phyloP scores from a whole-genome alignment of 305 asterid species.

The Striga hermonthica region DNA sequence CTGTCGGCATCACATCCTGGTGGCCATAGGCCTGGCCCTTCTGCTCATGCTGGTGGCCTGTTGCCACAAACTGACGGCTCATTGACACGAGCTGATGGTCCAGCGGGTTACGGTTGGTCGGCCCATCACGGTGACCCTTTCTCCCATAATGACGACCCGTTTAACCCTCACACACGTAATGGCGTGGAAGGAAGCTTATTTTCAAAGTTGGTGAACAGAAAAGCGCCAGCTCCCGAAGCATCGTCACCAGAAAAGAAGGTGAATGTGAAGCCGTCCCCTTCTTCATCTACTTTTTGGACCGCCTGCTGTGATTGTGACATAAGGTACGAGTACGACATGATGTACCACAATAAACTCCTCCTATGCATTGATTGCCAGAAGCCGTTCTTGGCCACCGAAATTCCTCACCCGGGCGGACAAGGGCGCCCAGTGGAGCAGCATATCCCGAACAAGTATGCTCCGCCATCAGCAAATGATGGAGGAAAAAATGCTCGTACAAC shows the following conservation, averaged over 20 bases:
- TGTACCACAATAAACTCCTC: background rate
- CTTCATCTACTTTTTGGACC: constrained; percentile 1
- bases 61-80: background rate
- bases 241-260: too few species aligned
- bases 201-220: too few species aligned
- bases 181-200: too few species aligned
- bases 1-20: background rate
- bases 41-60: background rate
- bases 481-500: background rate
- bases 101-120: too few species aligned
- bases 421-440: background rate
- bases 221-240: too few species aligned
- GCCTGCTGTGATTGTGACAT: background rate
- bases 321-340: background rate
- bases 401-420: too few species aligned
- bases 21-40: background rate
- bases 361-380: background rate
- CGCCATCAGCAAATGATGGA: background rate
- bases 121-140: too few species aligned
- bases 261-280: too few species aligned
- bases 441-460: background rate
- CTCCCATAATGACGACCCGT: too few species aligned
- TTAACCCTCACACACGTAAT: too few species aligned
- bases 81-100: background rate
- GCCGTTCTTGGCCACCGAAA: background rate